These are phyloP conservation scores for Coleophoma crateriformis DNA, from an alignment of 2,329 filamentous ascomycete genomes.

Conservation along the genomic window DNA sequence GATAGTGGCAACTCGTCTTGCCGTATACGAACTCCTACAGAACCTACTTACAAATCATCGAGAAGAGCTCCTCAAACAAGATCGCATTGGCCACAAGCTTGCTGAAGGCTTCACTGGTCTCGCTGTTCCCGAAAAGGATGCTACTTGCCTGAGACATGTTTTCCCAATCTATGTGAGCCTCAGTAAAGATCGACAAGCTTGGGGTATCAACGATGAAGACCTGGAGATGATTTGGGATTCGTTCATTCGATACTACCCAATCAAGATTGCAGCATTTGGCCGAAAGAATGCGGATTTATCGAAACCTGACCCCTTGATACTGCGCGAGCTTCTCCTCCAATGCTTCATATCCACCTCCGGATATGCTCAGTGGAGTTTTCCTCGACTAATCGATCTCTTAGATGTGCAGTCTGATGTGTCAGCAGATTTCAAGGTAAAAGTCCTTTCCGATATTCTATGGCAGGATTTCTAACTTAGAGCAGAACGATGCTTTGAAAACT, in stretches of 20 bases:
- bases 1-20: not conserved
- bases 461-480: conserved; percentile 8
- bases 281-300: conserved; percentile 4
- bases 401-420: conserved; percentile 17
- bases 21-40: not conserved
- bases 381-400: conserved; percentile 15
- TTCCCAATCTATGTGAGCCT: conserved; percentile 19
- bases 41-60: not conserved
- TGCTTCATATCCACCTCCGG: conserved; percentile 21
- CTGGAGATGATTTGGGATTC: conserved; percentile 17
- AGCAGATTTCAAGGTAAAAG: conserved; percentile 21
- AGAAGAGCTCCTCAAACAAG: conserved; percentile 7
- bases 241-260: conserved; percentile 23
- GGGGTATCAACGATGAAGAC: conserved; percentile 9
- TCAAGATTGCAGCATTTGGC: conserved; percentile 13
- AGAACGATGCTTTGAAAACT: conserved; percentile 20
- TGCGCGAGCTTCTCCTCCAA: conserved; percentile 14
- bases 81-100: conserved; percentile 9
- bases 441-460: not conserved
- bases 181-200: conserved; percentile 7
- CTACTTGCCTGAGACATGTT: conserved; percentile 16
- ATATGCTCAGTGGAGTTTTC: conserved; percentile 18
- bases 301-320: conserved; percentile 12
- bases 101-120: conserved; percentile 17
- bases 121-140: conserved; percentile 20